Evolutionary conservation across 306 rosid genomes (phyloP), one percentile per base, ranked within the genome.

Genomic region (Prunus fruticosa): DNA sequence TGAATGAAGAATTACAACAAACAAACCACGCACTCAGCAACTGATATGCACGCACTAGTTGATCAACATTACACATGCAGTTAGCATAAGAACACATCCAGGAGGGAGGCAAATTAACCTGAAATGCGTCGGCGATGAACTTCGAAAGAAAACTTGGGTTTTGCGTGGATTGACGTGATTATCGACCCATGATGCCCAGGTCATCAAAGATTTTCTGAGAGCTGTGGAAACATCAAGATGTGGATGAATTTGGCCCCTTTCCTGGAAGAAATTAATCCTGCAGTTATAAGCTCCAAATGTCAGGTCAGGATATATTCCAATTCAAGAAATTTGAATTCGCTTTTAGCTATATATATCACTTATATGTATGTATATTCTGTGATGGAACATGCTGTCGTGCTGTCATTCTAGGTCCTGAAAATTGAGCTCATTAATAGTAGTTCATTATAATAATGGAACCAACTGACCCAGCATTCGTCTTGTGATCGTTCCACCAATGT

Each of bases 401-500:
- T 34, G 41, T 34, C 41, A 34, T 34, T 34, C 41, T 1, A 34
- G 41, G 41, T 34, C 41, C 41, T 34, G 41, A 6, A 34, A 34
- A 34, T 5, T 34, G 41, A 34, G 41, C 41, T 34, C 8, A 34
- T 34, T 6, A 34, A 34, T 34, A 34, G 41, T 34, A 34, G 43
- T 38, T 38, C 43, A 38, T 38, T 38, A 38, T 38, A 38, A 38
- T 38, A 38, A 38, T 38, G 43, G 9, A 38, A 7, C 9, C 7
- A 32, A 53, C 95, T 84, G 69, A 95, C 99, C 99, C 97, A 11
- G 97, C 84, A 82, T 95, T 83, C 56, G 97, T 95, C 80, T 95
- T 95, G 88, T 77, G 82, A 88, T 95, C 97, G 23, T 96, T 85
- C 98, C 98, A 92, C 98, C 98, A 92, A 88, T 95, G 97, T 51